Evolutionary conservation across 306 rosid species (phyloP).

Genomic region (Rubus parviflorus): DNA sequence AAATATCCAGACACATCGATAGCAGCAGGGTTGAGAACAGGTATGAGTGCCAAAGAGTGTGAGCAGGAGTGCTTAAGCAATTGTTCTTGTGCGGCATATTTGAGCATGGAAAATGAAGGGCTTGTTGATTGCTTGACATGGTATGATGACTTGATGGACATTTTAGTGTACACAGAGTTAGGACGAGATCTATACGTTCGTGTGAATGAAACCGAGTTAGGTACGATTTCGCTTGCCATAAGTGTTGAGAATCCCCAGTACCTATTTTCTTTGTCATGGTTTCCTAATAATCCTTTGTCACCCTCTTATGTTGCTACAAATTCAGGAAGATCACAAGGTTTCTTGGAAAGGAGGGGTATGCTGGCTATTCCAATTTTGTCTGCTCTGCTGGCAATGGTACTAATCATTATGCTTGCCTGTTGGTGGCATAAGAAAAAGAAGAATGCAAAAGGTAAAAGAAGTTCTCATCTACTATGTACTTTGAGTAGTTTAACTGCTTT

Average conservation of each 20-base stretch:
- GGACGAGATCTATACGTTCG: conserved; percentile 46
- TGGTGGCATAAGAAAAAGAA: conserved; percentile 1
- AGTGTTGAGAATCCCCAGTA: not conserved
- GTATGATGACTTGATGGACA: conserved; percentile 47
- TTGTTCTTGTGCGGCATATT: conserved; percentile 54
- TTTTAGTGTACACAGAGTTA: conserved; percentile 20
- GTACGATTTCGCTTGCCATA: not conserved
- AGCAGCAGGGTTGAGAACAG: conserved; percentile 25
- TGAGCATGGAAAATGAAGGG: conserved; percentile 22
- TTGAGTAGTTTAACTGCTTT: not conserved
- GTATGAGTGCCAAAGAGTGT: conserved; percentile 32
- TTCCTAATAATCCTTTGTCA: not conserved
- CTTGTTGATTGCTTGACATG: conserved; percentile 48
- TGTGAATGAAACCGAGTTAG: conserved; percentile 31
- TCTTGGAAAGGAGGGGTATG: not conserved
- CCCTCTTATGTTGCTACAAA: conserved; percentile 9
- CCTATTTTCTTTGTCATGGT: not conserved
- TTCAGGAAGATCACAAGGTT: not conserved
- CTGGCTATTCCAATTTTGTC: not conserved
- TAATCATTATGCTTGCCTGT: not conserved
- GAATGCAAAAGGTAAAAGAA: conserved; percentile 11
- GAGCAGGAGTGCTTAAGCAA: conserved; percentile 38
- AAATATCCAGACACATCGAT: conserved; percentile 46
- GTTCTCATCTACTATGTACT: not conserved
- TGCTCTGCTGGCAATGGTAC: not conserved